phyloP scores from a whole-genome alignment of 306 rosid genomes.

The Prunus padus region DNA sequence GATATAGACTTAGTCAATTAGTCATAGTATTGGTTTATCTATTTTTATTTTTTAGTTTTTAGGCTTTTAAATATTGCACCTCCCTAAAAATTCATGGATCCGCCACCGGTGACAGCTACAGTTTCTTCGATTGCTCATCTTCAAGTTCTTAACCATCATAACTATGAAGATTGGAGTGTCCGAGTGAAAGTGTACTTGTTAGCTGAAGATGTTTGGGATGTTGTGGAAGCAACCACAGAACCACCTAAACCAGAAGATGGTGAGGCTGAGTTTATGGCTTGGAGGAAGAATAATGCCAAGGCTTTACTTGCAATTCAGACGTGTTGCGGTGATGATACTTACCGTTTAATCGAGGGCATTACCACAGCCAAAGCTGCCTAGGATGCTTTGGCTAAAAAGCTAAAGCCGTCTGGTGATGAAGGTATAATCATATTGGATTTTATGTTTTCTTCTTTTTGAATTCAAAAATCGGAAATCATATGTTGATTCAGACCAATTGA shows the following conservation, averaged over 20 bases:
- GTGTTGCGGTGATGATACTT: constrained; percentile 4
- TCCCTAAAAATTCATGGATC: no score
- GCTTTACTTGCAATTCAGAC: constrained; percentile 18
- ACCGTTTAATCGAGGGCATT: not conserved
- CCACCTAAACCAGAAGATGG: not conserved
- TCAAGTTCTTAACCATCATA: constrained; percentile 5
- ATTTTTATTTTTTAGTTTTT: no score
- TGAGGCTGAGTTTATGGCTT: not conserved
- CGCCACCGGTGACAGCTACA: no score
- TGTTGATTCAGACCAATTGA: no score
- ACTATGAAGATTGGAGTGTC: constrained; percentile 13
- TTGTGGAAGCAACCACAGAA: not conserved
- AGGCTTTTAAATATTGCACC: no score
- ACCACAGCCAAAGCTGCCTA: not conserved
- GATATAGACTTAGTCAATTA: no score
- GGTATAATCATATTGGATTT: no score
- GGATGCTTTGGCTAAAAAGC: not conserved
- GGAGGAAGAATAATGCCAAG: constrained; percentile 5
- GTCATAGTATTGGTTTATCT: no score
- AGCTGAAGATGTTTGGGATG: no score
- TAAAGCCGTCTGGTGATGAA: not conserved
- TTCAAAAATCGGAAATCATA: no score
- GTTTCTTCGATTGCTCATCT: not conserved
- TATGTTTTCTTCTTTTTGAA: no score
- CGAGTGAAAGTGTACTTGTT: not conserved